Evolutionary conservation across 23 red algal genomes (phyloP).

Genomic region (Gracilaria caudata): DNA sequence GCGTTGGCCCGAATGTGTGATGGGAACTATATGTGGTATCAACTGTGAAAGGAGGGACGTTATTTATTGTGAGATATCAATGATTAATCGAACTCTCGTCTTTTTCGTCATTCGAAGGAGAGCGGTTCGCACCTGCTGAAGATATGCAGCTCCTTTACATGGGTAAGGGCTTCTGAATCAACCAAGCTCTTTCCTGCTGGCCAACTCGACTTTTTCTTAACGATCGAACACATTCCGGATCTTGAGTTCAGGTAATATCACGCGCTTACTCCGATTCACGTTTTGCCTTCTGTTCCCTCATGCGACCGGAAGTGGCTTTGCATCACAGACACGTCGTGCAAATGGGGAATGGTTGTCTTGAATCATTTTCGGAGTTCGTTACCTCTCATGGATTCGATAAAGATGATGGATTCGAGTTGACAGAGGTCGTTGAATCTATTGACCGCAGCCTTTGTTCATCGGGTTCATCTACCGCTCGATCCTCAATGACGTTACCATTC

Average conservation of each 20-base stretch:
- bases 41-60: neutral
- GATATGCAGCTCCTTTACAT: neutral
- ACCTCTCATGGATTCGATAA: neutral
- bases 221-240: neutral
- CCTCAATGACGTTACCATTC: conserved; percentile 22
- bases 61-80: neutral
- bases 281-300: neutral
- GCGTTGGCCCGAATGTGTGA: neutral
- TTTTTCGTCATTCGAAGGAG: neutral
- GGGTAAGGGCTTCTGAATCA: neutral
- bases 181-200: neutral
- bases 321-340: neutral
- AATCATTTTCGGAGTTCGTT: neutral
- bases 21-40: neutral
- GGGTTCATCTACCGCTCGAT: neutral
- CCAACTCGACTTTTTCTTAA: neutral
- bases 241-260: neutral
- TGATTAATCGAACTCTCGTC: neutral
- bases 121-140: neutral
- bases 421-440: neutral
- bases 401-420: conserved; percentile 2
- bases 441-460: conserved; percentile 13
- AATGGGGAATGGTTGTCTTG: neutral
- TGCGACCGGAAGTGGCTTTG: neutral
- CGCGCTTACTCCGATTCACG: neutral